These are phyloP conservation scores for Alternaria brassicae DNA, from an alignment of 2,329 filamentous ascomycete genomes.

Conservation along the genomic window DNA sequence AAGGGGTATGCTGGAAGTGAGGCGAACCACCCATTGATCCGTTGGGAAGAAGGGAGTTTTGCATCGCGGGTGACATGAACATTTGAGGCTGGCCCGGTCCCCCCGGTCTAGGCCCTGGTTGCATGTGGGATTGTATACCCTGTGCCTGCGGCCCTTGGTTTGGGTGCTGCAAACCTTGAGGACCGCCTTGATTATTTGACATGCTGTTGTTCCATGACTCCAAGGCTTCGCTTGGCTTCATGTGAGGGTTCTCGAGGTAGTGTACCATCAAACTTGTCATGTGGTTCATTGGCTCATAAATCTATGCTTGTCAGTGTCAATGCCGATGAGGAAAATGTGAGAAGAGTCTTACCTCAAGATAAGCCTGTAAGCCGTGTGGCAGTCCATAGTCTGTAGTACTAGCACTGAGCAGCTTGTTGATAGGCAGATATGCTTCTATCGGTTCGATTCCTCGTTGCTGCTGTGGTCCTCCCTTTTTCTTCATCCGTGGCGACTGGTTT, in stretches of 20 bases:
- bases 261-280: slow-evolving; percentile 68
- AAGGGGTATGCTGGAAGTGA: slow-evolving; percentile 57
- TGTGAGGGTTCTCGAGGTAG: slow-evolving; percentile 60
- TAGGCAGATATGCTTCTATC: slow-evolving; percentile 52
- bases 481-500: slow-evolving; percentile 64
- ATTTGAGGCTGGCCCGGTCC: slow-evolving; percentile 44
- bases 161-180: slow-evolving; percentile 10
- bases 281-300: slow-evolving; percentile 69
- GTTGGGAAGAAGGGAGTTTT: slow-evolving; percentile 59
- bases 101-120: slow-evolving; percentile 42
- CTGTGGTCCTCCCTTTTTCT: slow-evolving; percentile 58
- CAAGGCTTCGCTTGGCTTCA: slow-evolving; percentile 64
- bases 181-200: slow-evolving; percentile 36
- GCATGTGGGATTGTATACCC: slow-evolving; percentile 42
- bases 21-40: slow-evolving; percentile 60
- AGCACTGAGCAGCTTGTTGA: slow-evolving; percentile 55
- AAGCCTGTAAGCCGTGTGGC: slow-evolving; percentile 63
- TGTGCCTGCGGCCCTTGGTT: slow-evolving; percentile 34
- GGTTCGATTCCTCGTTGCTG: slow-evolving; percentile 36
- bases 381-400: slow-evolving; percentile 62
- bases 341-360: slow-evolving; percentile 63
- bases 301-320: slow-evolving; percentile 53
- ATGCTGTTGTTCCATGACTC: slow-evolving; percentile 59
- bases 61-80: slow-evolving; percentile 66
- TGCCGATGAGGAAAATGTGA: slow-evolving; percentile 13